Conservation (phyloP, 139 green algal genomes). For the Astrephomene gubernaculifera region DNA sequence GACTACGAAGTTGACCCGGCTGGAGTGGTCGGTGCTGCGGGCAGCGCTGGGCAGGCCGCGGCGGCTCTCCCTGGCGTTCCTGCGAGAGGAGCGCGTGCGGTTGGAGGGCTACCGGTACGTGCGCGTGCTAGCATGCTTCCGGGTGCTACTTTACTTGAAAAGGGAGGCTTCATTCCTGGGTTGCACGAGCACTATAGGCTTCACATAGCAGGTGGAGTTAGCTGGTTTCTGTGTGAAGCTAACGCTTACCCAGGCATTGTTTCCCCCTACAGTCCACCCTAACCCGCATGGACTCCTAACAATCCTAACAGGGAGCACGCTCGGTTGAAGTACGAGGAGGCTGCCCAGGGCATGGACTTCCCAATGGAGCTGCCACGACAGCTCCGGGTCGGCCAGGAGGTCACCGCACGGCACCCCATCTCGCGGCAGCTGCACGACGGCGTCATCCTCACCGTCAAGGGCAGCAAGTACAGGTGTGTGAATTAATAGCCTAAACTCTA, state of each 20-base stretch:
- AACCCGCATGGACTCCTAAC: neutral
- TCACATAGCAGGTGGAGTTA: too few species aligned
- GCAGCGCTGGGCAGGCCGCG: constrained; percentile 70
- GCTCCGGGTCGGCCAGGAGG: constrained; percentile 83
- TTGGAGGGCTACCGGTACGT: constrained; percentile 74
- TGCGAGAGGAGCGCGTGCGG: constrained; percentile 72
- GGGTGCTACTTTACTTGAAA: too few species aligned
- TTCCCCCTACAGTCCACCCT: neutral
- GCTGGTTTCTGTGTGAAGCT: too few species aligned
- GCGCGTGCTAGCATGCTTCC: too few species aligned
- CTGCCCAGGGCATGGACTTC: constrained; percentile 51
- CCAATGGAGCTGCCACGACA: constrained; percentile 69
- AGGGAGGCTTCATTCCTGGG: too few species aligned
- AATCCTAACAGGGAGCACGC: constrained; percentile 64
- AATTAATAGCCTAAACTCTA: too few species aligned
- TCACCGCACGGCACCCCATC: constrained; percentile 87
- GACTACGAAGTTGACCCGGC: constrained; percentile 55
- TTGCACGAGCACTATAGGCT: too few species aligned
- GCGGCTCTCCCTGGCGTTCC: constrained; percentile 77
- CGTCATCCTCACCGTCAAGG: constrained; percentile 84
- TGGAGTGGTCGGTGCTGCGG: constrained; percentile 72
- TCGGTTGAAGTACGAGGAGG: constrained; percentile 49
- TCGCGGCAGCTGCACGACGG: constrained; percentile 86
- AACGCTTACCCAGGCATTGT: too few species aligned
- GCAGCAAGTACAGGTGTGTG: constrained; percentile 72